Conservation (phyloP, 2,329 filamentous ascomycete species). For the Daldinia sp. region DNA sequence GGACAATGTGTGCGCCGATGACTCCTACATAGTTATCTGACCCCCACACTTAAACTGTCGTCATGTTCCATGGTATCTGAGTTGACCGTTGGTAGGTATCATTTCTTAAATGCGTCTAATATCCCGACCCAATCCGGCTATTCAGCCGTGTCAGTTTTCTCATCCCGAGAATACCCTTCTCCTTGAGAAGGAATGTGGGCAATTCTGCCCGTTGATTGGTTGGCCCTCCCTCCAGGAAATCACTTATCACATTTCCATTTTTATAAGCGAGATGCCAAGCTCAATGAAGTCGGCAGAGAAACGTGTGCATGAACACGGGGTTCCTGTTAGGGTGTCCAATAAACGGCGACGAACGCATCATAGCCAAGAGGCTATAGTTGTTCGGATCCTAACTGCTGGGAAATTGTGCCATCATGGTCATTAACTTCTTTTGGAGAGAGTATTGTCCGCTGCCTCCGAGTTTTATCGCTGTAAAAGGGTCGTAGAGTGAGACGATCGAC, state of each 20-base stretch:
- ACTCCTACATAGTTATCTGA: slow-evolving; percentile 20
- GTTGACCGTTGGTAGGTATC: slow-evolving; percentile 31
- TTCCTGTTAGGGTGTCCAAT: slow-evolving; percentile 40
- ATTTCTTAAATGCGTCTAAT: slow-evolving; percentile 32
- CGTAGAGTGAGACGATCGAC: slow-evolving; percentile 30
- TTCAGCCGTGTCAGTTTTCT: slow-evolving; percentile 29
- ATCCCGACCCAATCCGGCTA: slow-evolving; percentile 42
- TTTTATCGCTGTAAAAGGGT: slow-evolving; percentile 23
- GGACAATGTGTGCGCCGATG: slow-evolving; percentile 22
- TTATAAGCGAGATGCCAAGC: slow-evolving; percentile 41
- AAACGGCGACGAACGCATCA: slow-evolving; percentile 24
- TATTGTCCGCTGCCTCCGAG: slow-evolving; percentile 24
- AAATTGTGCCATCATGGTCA: slow-evolving; percentile 35
- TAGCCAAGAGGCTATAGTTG: slow-evolving; percentile 33
- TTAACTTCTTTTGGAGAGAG: slow-evolving; percentile 33
- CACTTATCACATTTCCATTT: slow-evolving; percentile 43
- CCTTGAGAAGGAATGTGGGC: slow-evolving; percentile 16
- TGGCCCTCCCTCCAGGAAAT: slow-evolving; percentile 15
- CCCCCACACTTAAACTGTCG: slow-evolving; percentile 40
- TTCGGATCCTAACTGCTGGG: slow-evolving; percentile 41
- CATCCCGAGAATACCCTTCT: slow-evolving; percentile 36
- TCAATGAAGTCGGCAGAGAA: slow-evolving; percentile 36
- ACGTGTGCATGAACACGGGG: slow-evolving; percentile 42
- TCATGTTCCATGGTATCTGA: slow-evolving; percentile 34
- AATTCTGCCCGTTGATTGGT: slow-evolving; percentile 31